Base-by-base conservation (phyloP, 2,329 filamentous ascomycete species). In the Fusarium redolens region DNA sequence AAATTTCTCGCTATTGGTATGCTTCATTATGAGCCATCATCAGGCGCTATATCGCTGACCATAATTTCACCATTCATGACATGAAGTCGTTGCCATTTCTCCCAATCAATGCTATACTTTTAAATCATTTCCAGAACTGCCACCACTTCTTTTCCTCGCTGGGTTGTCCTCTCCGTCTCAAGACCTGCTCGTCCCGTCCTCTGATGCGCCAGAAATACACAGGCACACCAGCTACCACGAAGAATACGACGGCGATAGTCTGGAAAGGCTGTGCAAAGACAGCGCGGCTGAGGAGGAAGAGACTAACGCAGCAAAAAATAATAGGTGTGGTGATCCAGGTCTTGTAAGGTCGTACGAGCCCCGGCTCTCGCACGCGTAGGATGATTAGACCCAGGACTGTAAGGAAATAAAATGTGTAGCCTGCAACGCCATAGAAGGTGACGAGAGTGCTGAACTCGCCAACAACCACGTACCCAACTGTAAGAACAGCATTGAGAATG, bases 261-360 rank as follows among this genome's bases (percentile, higher is more conserved):
- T 99, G 95, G 57, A 97, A 77, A 8, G 96, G 96, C 82, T 97
- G 92, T 37, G 95, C 93, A 79, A 99, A 96, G 18, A 98, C 91
- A 7, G 95, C 95, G 56, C 96, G 88, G 78, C 91, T 95, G 45
- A 99, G 88, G 73, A 99, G 82, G 80, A 99, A 99, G 73, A 99
- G 82, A 80, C 94, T 97, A 43, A 99, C 96, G 79, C 96, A 99
- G 87, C 96, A 99, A 81, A 99, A 99, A 63, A 98, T 96, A 73
- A 99, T 96, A 15, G 96, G 96, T 5, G 96, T 99, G 2, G 92
- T 92, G 78, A 99, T 97, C 96, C 96, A 99, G 6, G 95, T 97
- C 81, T 91, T 92, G 83, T 99, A 99, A 1, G 96, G 96, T 31
- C 96, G 86, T 81, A 98, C 95, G 50, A 99, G 87, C 70, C 92